Evolutionary conservation across 768 basidiomycete genomes (phyloP).

Genomic region (Lactifluus subvellereus): DNA sequence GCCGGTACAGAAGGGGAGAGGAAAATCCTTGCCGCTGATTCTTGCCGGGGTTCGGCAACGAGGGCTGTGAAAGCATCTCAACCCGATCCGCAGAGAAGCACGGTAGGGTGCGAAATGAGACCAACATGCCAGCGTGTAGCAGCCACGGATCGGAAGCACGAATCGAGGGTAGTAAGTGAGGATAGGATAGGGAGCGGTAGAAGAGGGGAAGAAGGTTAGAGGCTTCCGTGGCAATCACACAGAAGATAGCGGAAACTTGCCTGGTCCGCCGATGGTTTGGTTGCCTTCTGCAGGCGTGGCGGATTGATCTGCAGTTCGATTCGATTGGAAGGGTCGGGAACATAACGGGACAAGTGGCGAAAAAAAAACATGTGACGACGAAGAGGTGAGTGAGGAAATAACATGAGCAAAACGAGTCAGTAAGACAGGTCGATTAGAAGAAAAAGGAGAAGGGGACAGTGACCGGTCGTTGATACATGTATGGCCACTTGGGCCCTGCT

Average conservation of each 20-base stretch:
- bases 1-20: conserved; percentile 15
- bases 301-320: conserved; percentile 23
- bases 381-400: conserved; percentile 7
- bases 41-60: conserved; percentile 19
- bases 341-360: conserved; percentile 10
- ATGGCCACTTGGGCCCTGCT: not conserved
- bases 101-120: conserved; percentile 8
- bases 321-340: conserved; percentile 13
- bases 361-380: conserved; percentile 16
- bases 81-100: conserved; percentile 18
- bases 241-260: conserved; percentile 19
- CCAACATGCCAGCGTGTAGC: conserved; percentile 15
- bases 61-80: conserved; percentile 14
- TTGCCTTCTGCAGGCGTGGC: conserved; percentile 17
- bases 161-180: conserved; percentile 16
- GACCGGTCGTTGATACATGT: conserved; percentile 13
- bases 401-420: conserved; percentile 18
- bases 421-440: not conserved
- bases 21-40: conserved; percentile 24
- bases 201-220: conserved; percentile 22
- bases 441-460: conserved; percentile 10
- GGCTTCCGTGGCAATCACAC: conserved; percentile 21
- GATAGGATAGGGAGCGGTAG: conserved; percentile 11
- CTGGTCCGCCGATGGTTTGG: conserved; percentile 19
- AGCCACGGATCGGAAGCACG: conserved; percentile 21